phyloP scores from a whole-genome alignment of 176 grass and related monocot species.

The Poa annua region DNA sequence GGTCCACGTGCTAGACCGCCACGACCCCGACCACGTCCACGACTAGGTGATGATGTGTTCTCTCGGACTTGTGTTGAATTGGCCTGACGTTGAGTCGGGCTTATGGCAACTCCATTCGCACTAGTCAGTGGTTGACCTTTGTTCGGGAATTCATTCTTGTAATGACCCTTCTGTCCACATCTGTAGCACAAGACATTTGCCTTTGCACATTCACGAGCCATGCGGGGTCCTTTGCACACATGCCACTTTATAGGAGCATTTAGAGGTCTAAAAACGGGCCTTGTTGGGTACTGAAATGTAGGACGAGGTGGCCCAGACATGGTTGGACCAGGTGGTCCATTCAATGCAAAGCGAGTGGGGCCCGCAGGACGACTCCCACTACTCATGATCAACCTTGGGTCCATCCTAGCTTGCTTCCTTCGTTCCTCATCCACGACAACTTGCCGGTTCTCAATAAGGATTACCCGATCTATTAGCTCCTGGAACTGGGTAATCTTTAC shows the following conservation, averaged over 20 bases:
- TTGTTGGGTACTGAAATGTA: no score
- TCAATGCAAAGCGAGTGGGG: neutral
- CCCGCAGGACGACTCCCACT: neutral
- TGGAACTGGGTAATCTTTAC: neutral
- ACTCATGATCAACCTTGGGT: neutral
- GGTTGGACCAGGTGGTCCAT: neutral
- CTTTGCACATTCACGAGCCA: no score
- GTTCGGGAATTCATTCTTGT: no score
- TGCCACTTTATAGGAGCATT: no score
- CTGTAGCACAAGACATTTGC: no score
- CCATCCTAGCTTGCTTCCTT: neutral
- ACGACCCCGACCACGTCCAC: neutral
- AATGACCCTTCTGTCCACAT: no score
- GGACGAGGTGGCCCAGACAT: neutral
- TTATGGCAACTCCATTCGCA: neutral
- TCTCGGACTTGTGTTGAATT: neutral
- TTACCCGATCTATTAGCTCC: neutral
- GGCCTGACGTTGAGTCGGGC: neutral
- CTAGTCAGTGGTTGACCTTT: neutral
- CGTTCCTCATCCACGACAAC: neutral
- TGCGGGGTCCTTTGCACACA: no score
- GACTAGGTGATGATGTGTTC: neutral
- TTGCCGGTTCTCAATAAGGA: neutral
- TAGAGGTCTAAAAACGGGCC: no score
- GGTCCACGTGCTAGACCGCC: neutral